phyloP scores from a whole-genome alignment of 208 protist genomes.

The Leishmania mexicana region DNA sequence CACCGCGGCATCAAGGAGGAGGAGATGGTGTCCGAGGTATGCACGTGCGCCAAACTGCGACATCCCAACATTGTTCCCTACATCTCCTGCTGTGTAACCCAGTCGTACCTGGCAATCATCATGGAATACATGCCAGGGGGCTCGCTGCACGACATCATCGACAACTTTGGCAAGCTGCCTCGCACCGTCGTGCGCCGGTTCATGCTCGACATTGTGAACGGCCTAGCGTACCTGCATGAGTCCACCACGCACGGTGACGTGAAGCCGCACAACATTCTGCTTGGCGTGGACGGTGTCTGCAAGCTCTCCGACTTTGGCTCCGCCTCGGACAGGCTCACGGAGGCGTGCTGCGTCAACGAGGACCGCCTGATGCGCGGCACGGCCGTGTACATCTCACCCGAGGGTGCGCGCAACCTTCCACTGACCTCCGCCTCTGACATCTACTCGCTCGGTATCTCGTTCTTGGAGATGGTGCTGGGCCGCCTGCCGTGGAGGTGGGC shows the following conservation, averaged over 20 bases:
- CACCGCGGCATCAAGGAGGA: conserved; percentile 67
- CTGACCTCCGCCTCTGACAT: conserved; percentile 76
- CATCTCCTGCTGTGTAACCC: conserved; percentile 64
- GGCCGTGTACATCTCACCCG: conserved; percentile 84
- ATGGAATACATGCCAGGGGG: conserved; percentile 89
- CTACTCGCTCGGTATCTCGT: conserved; percentile 77
- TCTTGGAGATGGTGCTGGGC: conserved; percentile 83
- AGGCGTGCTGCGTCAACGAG: conserved; percentile 36
- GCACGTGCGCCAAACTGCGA: conserved; percentile 54
- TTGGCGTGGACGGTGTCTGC: conserved; percentile 78
- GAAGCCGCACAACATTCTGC: conserved; percentile 89
- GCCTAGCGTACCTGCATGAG: conserved; percentile 79
- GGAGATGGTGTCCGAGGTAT: conserved; percentile 68
- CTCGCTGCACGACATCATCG: conserved; percentile 71
- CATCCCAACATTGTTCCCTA: conserved; percentile 87
- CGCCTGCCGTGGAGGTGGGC: conserved; percentile 70
- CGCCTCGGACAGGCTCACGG: conserved; percentile 51
- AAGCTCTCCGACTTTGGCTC: conserved; percentile 90
- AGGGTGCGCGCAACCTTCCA: conserved; percentile 61
- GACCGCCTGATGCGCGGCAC: conserved; percentile 71
- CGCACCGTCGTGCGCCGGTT: conserved; percentile 63
- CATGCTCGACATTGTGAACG: conserved; percentile 76
- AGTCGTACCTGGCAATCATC: conserved; percentile 71
- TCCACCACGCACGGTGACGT: conserved; percentile 85
- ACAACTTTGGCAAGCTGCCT: conserved; percentile 70